Base-by-base conservation (phyloP, 2,329 filamentous ascomycete genomes). In the Mollisia scopiformis region DNA sequence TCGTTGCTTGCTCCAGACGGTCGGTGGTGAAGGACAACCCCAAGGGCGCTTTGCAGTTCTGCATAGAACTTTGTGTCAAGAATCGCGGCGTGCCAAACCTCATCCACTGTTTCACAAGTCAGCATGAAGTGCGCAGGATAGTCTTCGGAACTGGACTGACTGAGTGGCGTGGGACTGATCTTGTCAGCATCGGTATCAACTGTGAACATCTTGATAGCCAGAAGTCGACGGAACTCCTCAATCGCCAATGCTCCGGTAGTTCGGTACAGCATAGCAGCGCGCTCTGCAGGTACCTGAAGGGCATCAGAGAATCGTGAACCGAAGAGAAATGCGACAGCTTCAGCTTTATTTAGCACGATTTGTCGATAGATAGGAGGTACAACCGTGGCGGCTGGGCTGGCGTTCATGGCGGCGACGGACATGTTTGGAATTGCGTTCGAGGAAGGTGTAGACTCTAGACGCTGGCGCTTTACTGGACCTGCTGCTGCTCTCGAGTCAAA, bases 61-160 rank as follows among this genome's bases (percentile, higher is more conserved):
- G 50, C 47, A 27, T 64, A 64, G 4, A 64, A 27, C 7, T 27
- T 21, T 2, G 62, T 65, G 35, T 65, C 57, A 21, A 65, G 55
- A 28, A 65, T 62, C 0, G 57, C 50, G 6, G 57, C 54, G 31
- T 62, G 57, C 62, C 62, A 65, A 16, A 65, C 16, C 7, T 49
- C 23, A 21, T 65, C 55, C 59, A 65, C 56, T 53, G 16, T 47
- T 10, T 6, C 23, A 2, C 8, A 33, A 30, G 21, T 56, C 56
- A n/a, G 47, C 11, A n/a, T 50, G 14, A 33, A 46, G 6, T 19
- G 21, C 23, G n/a, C 3, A 19, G 31, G 23, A 10, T 30, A 14
- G 23, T 21, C 21, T 43, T 1, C 16, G 33, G 19, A 13, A 25
- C 7, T 28, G 10, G 8, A 16, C 33, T n/a, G 51, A 58, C 47